Percentiles rank a stretch among this genome's conserved stretches.
phyloP scores from a whole-genome alignment of 768 basidiomycete genomes.

The Lactifluus rugatus region DNA sequence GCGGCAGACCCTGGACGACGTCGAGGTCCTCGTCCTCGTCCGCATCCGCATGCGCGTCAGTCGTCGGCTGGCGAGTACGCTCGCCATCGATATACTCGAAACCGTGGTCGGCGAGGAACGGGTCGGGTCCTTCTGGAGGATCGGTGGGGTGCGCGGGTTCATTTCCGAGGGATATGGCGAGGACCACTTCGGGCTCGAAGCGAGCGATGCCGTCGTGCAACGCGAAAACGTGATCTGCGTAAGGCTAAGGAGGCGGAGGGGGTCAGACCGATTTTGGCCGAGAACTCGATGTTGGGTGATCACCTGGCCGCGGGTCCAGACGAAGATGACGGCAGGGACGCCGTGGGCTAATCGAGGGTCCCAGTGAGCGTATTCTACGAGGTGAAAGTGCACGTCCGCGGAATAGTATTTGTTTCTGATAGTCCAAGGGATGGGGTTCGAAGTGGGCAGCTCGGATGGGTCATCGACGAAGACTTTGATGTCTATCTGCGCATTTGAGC shows the following conservation, averaged over 20 bases:
- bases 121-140: slow-evolving; percentile 42
- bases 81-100: slow-evolving; percentile 70
- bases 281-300: neutral
- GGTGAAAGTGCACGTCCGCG: slow-evolving; percentile 62
- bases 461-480: slow-evolving; percentile 21
- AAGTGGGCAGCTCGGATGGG: slow-evolving; percentile 2
- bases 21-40: neutral
- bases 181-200: slow-evolving; percentile 58
- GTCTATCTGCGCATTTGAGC: slow-evolving; percentile 18
- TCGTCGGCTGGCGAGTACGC: slow-evolving; percentile 12
- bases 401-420: slow-evolving; percentile 77
- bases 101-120: slow-evolving; percentile 54
- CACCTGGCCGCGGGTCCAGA: slow-evolving; percentile 63
- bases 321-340: slow-evolving; percentile 65
- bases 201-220: slow-evolving; percentile 40
- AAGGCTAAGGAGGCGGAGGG: slow-evolving; percentile 34
- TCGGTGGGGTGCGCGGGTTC: slow-evolving; percentile 22
- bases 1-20: slow-evolving; percentile 39
- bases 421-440: slow-evolving; percentile 51
- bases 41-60: neutral
- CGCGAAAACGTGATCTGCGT: slow-evolving; percentile 43
- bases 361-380: slow-evolving; percentile 38
- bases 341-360: slow-evolving; percentile 32
- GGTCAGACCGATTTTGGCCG: neutral
- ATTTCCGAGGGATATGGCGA: slow-evolving; percentile 50